Evolutionary conservation across 2,329 filamentous ascomycete genomes (phyloP).

Genomic region (Orbilia oligospora): DNA sequence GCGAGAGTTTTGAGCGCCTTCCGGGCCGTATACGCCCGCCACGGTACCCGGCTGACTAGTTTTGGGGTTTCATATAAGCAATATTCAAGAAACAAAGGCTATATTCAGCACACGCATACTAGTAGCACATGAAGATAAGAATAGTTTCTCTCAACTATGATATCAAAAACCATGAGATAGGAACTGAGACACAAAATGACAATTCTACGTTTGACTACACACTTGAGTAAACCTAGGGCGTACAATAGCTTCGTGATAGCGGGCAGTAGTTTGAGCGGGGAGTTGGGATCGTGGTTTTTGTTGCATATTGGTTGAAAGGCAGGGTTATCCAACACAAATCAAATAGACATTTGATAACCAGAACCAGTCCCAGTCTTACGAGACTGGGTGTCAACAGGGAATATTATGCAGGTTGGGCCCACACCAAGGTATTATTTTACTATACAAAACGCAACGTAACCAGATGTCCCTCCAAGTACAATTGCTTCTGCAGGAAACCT

Average conservation of each 20-base stretch:
- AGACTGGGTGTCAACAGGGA: neutral
- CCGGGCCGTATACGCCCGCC: constrained; percentile 16
- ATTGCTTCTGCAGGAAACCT: neutral
- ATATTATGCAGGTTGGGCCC: too few relatives aligned
- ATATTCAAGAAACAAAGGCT: neutral
- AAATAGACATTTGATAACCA: neutral
- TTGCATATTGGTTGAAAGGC: constrained; percentile 17
- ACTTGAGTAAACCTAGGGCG: neutral
- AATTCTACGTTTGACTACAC: too few relatives aligned
- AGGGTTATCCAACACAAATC: constrained; percentile 2
- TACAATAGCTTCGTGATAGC: neutral
- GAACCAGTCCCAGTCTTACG: too few relatives aligned
- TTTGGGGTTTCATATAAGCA: neutral
- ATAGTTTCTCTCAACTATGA: neutral
- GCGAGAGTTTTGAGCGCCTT: neutral
- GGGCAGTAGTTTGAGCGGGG: neutral
- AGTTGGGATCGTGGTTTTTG: neutral
- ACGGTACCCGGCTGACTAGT: constrained; percentile 1
- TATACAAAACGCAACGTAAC: neutral
- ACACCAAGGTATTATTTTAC: too few relatives aligned
- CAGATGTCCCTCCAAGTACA: neutral
- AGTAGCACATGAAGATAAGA: neutral
- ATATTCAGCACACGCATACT: neutral
- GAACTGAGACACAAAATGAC: neutral
- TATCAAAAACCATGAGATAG: neutral